Evolutionary conservation across 148 eudicot genomes (phyloP).

Genomic region (Rhododendron ferrugineum): DNA sequence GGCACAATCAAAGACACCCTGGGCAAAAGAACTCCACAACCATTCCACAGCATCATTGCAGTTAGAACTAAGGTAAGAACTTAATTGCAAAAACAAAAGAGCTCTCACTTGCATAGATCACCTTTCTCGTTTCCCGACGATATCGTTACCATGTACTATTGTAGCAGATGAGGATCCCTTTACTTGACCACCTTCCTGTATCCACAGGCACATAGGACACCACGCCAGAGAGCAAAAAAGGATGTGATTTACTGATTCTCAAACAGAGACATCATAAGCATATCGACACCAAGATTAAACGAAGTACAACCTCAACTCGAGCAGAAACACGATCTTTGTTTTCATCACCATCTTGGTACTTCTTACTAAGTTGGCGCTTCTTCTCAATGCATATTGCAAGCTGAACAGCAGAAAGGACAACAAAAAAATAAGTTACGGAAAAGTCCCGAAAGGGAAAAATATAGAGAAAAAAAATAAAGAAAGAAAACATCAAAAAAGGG

Average conservation of each 20-base stretch:
- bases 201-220: conserved; percentile 7
- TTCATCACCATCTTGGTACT: conserved; percentile 37
- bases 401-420: conserved; percentile 26
- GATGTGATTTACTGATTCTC: background rate
- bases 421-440: background rate
- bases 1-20: background rate
- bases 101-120: conserved; percentile 55
- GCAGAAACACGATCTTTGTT: conserved; percentile 31
- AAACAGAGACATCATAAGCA: conserved; percentile 5
- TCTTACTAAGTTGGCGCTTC: conserved; percentile 47
- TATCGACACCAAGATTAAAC: background rate
- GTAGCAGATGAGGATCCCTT: conserved; percentile 19
- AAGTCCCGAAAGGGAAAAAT: background rate
- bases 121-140: conserved; percentile 43
- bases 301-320: conserved; percentile 23
- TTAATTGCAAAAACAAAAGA: conserved; percentile 13
- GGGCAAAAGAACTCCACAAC: background rate
- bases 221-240: background rate
- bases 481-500: background rate
- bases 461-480: background rate
- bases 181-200: conserved; percentile 39
- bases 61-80: background rate
- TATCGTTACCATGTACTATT: conserved; percentile 13
- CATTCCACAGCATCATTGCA: background rate
- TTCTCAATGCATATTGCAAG: conserved; percentile 85